These are phyloP conservation scores for Rubia yunnanensis DNA, from an alignment of 257 asterid species.

Conservation along the genomic window DNA sequence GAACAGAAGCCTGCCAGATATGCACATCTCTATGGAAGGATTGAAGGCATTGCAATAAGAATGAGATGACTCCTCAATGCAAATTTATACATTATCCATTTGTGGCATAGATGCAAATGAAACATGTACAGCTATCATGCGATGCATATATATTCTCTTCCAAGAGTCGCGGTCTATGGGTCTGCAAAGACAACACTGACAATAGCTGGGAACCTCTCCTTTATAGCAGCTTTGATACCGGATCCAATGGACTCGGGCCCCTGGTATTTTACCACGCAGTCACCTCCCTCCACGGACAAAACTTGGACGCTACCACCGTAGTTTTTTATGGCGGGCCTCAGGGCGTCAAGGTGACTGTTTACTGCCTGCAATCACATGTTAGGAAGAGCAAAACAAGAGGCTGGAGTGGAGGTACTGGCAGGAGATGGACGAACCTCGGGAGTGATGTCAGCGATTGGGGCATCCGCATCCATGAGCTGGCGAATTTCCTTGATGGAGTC, in stretches of 20 bases:
- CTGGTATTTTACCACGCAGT: constrained; percentile 51
- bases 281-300: constrained; percentile 50
- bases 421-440: constrained; percentile 42
- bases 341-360: constrained; percentile 59
- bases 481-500: constrained; percentile 65
- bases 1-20: too few species aligned
- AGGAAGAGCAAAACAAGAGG: too few species aligned
- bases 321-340: constrained; percentile 86
- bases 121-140: too few species aligned
- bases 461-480: constrained; percentile 51
- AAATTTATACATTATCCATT: too few species aligned
- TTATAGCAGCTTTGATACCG: constrained; percentile 87
- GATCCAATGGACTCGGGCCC: constrained; percentile 88
- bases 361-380: constrained; percentile 47
- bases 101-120: too few species aligned
- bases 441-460: constrained; percentile 30
- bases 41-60: too few species aligned
- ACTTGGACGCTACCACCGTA: constrained; percentile 81
- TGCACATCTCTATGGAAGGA: too few species aligned
- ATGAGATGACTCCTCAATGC: too few species aligned
- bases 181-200: constrained; percentile 48
- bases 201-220: constrained; percentile 82
- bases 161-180: too few species aligned
- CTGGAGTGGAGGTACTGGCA: too few species aligned
- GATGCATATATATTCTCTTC: background rate